Evolutionary conservation across 140 eudicot species (phyloP).

Genomic region (Eryngium alpinum): DNA sequence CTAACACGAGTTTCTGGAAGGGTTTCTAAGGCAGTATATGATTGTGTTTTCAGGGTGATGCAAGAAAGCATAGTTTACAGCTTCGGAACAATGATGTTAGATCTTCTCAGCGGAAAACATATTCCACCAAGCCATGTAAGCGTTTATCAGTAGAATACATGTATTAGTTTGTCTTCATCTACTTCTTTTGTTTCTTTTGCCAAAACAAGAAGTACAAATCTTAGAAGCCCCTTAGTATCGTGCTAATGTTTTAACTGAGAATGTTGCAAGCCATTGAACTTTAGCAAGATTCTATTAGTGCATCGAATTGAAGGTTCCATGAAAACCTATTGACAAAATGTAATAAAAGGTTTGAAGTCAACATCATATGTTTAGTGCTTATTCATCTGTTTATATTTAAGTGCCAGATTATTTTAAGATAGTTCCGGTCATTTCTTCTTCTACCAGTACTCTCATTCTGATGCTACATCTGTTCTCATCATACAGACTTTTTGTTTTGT

Average conservation of each 20-base stretch:
- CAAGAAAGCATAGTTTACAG: slow-evolving; percentile 90
- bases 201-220: not conserved
- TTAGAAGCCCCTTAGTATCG: not conserved
- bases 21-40: not conserved
- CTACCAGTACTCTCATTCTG: too few species aligned
- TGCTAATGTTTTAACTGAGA: not conserved
- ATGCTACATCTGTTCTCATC: not conserved
- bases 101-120: slow-evolving; percentile 94
- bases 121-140: slow-evolving; percentile 95
- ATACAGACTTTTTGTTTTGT: not conserved
- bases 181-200: not conserved
- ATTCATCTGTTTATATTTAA: too few species aligned
- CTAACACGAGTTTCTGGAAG: not conserved
- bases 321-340: slow-evolving; percentile 9
- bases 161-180: not conserved
- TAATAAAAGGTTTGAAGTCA: not conserved
- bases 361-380: too few species aligned
- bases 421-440: too few species aligned
- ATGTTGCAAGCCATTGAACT: not conserved
- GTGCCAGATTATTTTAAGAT: not conserved
- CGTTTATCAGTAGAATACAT: not conserved
- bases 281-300: not conserved
- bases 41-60: slow-evolving; percentile 59
- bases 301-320: not conserved
- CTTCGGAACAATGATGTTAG: slow-evolving; percentile 84